Percentiles rank a stretch among this genome's conserved stretches.
These are phyloP conservation scores for Cucurbita moschata DNA, from an alignment of 306 rosid species.

Conservation along the genomic window DNA sequence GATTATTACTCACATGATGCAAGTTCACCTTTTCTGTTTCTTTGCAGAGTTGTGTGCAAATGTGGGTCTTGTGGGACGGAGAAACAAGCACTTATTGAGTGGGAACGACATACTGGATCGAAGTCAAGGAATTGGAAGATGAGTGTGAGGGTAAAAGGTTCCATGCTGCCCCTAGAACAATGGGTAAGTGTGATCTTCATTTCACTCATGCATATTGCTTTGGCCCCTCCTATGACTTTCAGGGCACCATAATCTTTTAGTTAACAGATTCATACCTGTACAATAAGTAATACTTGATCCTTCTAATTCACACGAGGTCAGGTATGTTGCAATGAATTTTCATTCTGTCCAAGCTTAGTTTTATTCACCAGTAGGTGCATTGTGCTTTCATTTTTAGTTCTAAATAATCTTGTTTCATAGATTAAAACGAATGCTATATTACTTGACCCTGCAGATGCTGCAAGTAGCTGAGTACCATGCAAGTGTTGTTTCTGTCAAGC, in stretches of 20 bases:
- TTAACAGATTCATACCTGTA: not conserved
- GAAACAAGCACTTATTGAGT: conserved; percentile 94
- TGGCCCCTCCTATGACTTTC: conserved; percentile 6
- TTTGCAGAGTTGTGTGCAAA: conserved; percentile 86
- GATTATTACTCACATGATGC: not conserved
- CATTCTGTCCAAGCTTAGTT: not conserved
- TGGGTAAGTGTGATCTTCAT: conserved; percentile 53
- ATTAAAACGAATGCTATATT: conserved; percentile 11
- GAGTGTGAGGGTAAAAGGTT: conserved; percentile 79
- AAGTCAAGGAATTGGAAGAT: conserved; percentile 86
- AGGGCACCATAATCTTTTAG: not conserved
- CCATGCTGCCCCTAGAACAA: conserved; percentile 91
- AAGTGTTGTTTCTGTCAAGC: conserved; percentile 52
- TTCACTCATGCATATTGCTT: conserved; percentile 1
- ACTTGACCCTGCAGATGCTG: conserved; percentile 63
- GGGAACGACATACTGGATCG: conserved; percentile 95
- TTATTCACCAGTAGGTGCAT: not conserved
- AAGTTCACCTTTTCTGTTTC: conserved; percentile 13
- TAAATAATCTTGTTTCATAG: not conserved
- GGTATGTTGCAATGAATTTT: not conserved
- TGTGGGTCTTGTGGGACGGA: conserved; percentile 83
- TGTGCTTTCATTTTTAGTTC: not conserved
- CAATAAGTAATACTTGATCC: not conserved
- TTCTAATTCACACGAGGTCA: not conserved
- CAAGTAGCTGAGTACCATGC: conserved; percentile 89